phyloP scores from a whole-genome alignment of 2,329 filamentous ascomycete genomes.

The Diaporthe citrichinensis region DNA sequence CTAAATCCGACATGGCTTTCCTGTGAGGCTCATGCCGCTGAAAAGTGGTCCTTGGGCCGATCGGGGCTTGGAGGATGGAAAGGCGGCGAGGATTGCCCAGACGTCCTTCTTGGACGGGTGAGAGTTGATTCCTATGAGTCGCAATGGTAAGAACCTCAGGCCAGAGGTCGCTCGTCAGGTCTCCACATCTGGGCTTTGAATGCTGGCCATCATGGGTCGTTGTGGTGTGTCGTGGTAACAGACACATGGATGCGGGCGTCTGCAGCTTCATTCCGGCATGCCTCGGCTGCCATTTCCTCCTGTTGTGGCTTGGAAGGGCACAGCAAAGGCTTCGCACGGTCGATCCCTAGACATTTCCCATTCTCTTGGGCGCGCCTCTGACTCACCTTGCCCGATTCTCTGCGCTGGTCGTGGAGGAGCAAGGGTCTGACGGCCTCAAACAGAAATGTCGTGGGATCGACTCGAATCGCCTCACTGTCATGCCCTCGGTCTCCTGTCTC shows the following conservation, averaged over 20 bases:
- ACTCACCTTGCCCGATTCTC: slow-evolving; percentile 60
- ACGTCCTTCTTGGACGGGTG: slow-evolving; percentile 64
- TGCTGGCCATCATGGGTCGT: slow-evolving; percentile 60
- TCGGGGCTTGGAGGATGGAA: slow-evolving; percentile 60
- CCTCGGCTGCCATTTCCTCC: slow-evolving; percentile 45
- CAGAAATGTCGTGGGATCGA: slow-evolving; percentile 60
- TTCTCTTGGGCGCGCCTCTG: slow-evolving; percentile 43
- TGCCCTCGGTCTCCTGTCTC: slow-evolving; percentile 60
- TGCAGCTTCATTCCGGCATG: slow-evolving; percentile 15
- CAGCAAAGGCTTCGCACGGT: slow-evolving; percentile 64
- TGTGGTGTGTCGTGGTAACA: slow-evolving; percentile 48
- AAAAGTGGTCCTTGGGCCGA: slow-evolving; percentile 61
- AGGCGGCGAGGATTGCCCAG: slow-evolving; percentile 69
- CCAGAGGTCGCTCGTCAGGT: slow-evolving; percentile 82
- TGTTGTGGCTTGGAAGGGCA: slow-evolving; percentile 58
- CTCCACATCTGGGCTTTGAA: slow-evolving; percentile 73
- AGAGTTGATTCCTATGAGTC: slow-evolving; percentile 80
- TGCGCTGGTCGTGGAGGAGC: slow-evolving; percentile 51
- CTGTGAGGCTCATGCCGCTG: slow-evolving; percentile 59
- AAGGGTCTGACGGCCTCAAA: slow-evolving; percentile 59
- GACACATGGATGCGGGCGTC: slow-evolving; percentile 39
- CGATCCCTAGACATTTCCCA: slow-evolving; percentile 57
- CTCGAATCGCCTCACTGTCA: slow-evolving; percentile 53
- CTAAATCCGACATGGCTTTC: slow-evolving; percentile 62
- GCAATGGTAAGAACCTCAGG: slow-evolving; percentile 79